A percentile compares a stretch with the other conserved stretches of the same genome.
Conservation (phyloP, 1,139 yeast species). For the Yamadazyma songkhlaensis region DNA sequence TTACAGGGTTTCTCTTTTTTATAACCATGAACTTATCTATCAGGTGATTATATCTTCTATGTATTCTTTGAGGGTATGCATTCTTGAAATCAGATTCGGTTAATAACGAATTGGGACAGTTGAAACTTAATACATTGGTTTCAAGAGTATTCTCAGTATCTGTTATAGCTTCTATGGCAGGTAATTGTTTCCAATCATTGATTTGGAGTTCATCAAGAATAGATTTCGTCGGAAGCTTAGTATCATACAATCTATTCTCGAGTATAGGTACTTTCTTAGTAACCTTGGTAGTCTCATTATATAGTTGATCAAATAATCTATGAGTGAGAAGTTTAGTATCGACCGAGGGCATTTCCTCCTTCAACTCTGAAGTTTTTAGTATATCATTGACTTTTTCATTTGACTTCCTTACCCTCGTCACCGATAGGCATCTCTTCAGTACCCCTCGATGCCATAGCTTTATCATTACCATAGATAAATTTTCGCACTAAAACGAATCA, state of each 20-base stretch:
- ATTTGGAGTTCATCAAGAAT: slow-evolving; percentile 24
- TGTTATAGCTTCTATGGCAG: slow-evolving; percentile 21
- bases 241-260: slow-evolving; percentile 1
- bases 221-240: slow-evolving; percentile 1
- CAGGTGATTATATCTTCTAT: slow-evolving; percentile 27
- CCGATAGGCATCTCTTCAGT: neutral
- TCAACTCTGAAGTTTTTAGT: neutral
- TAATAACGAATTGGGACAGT: slow-evolving; percentile 36
- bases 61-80: slow-evolving; percentile 31
- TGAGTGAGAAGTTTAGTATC: neutral
- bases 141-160: slow-evolving; percentile 17
- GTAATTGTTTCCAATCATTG: slow-evolving; percentile 32
- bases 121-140: slow-evolving; percentile 34
- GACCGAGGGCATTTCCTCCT: neutral
- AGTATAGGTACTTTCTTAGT: neutral
- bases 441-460: no score
- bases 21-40: slow-evolving; percentile 30
- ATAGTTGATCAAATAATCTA: slow-evolving; percentile 1
- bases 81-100: slow-evolving; percentile 36
- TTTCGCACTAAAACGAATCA: slow-evolving; percentile 6
- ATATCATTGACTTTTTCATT: neutral
- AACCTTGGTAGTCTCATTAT: neutral
- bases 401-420: neutral
- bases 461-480: neutral
- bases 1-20: slow-evolving; percentile 47